Evolutionary conservation across 768 basidiomycete species (phyloP).

Genomic region (Leccinum boreale): DNA sequence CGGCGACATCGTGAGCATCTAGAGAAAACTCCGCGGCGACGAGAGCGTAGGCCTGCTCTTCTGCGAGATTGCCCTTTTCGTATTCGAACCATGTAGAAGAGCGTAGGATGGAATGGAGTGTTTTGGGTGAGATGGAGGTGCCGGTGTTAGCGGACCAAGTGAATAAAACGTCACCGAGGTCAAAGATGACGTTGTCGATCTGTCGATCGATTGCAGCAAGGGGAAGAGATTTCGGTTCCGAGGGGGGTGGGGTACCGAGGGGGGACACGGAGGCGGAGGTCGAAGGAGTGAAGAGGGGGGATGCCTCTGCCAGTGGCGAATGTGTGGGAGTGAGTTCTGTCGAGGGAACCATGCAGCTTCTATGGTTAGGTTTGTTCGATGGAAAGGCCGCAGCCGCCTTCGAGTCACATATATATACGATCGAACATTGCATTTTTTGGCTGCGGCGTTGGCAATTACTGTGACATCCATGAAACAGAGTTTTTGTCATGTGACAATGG

Average conservation of each 20-base stretch:
- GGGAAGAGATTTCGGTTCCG: not conserved
- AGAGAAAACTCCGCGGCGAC: constrained; percentile 13
- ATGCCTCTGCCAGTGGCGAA: not conserved
- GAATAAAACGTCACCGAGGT: constrained; percentile 22
- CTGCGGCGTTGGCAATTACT: not conserved
- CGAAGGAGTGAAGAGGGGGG: not conserved
- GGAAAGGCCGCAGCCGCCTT: not conserved
- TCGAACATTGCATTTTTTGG: not conserved
- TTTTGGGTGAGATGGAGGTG: constrained; percentile 13
- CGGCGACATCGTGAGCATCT: constrained; percentile 9
- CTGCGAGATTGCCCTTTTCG: constrained; percentile 17
- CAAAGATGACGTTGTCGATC: constrained; percentile 23
- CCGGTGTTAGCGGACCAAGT: constrained; percentile 19
- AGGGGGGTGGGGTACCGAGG: constrained; percentile 2
- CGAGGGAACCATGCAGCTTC: constrained; percentile 2
- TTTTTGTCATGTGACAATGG: not conserved
- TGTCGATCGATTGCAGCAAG: constrained; percentile 3
- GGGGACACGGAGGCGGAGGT: constrained; percentile 2
- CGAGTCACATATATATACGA: not conserved
- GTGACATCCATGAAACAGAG: not conserved
- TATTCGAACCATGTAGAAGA: constrained; percentile 23
- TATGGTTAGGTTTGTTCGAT: not conserved
- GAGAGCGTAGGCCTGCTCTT: constrained; percentile 10
- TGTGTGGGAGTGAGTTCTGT: not conserved
- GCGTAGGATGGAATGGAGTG: constrained; percentile 8